Percentiles rank a stretch among this genome's conserved stretches.
Conservation (phyloP, 2,329 filamentous ascomycete species). For the Cordyceps cicadae region DNA sequence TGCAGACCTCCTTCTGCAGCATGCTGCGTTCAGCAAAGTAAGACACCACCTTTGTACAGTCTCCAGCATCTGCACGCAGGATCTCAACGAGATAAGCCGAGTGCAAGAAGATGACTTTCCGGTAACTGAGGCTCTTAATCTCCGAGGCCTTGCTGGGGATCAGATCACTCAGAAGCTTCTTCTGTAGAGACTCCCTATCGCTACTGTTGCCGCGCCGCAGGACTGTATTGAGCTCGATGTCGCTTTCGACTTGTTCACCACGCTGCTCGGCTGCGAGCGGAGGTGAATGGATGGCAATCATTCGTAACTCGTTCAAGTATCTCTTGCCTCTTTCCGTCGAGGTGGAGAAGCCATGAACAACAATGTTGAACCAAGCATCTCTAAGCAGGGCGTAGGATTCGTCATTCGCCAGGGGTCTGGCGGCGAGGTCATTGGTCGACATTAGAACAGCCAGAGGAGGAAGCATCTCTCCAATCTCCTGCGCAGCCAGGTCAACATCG, state of each 20-base stretch:
- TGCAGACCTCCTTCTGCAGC: conserved; percentile 54
- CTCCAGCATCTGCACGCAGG: conserved; percentile 74
- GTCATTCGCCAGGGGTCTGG: conserved; percentile 47
- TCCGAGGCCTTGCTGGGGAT: conserved; percentile 71
- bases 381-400: conserved; percentile 67
- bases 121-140: conserved; percentile 75
- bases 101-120: conserved; percentile 86
- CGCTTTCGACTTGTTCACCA: conserved; percentile 84
- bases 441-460: conserved; percentile 82
- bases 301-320: conserved; percentile 67
- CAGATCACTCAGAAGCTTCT: conserved; percentile 64
- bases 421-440: conserved; percentile 52
- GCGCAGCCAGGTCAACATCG: conserved; percentile 73
- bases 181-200: conserved; percentile 71
- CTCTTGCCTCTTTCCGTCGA: conserved; percentile 64
- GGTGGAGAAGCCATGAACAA: conserved; percentile 81
- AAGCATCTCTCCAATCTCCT: conserved; percentile 80
- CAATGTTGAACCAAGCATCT: conserved; percentile 97
- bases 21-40: conserved; percentile 94
- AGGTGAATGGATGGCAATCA: conserved; percentile 79
- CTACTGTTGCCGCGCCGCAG: conserved; percentile 77
- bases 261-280: conserved; percentile 83
- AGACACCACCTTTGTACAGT: conserved; percentile 79
- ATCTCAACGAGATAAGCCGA: conserved; percentile 85
- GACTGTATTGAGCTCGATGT: conserved; percentile 93